Evolutionary conservation across 768 basidiomycete genomes (phyloP).

Genomic region (Boletellus sp.): DNA sequence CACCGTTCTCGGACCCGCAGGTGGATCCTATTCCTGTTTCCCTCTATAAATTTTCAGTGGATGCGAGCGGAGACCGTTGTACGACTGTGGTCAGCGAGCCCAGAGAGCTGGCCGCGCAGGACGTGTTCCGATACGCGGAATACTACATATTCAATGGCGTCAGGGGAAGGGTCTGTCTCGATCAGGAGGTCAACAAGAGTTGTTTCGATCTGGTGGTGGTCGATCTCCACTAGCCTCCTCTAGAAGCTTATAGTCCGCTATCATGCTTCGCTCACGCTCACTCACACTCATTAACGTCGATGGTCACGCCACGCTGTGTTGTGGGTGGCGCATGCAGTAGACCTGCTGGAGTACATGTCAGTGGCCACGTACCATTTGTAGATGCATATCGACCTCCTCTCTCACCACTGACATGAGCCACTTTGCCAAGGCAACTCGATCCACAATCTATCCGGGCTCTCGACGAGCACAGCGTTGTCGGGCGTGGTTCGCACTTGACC

Average conservation of each 20-base stretch:
- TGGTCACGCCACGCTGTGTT: too few relatives aligned
- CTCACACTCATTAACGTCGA: too few relatives aligned
- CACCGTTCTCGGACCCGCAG: background rate
- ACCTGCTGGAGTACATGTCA: too few relatives aligned
- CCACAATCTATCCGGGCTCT: too few relatives aligned
- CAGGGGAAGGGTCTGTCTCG: conserved; percentile 19
- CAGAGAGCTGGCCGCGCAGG: conserved; percentile 3
- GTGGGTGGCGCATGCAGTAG: background rate
- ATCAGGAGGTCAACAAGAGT: background rate
- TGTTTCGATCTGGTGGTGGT: conserved; percentile 14
- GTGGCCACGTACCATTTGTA: too few relatives aligned
- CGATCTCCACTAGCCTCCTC: conserved; percentile 7
- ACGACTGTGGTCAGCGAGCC: conserved; percentile 12
- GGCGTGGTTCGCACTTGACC: too few relatives aligned
- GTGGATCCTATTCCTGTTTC: background rate
- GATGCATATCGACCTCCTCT: too few relatives aligned
- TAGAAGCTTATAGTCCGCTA: background rate
- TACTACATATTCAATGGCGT: conserved; percentile 15
- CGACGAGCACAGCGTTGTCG: too few relatives aligned
- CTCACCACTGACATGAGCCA: too few relatives aligned
- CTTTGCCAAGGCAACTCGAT: too few relatives aligned
- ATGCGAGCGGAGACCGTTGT: conserved; percentile 16
- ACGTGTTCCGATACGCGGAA: conserved; percentile 2
- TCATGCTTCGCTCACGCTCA: background rate
- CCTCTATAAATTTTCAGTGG: conserved; percentile 20